Evolutionary conservation across 129 eudicot genomes (phyloP).

Genomic region (Helianthus annuus): DNA sequence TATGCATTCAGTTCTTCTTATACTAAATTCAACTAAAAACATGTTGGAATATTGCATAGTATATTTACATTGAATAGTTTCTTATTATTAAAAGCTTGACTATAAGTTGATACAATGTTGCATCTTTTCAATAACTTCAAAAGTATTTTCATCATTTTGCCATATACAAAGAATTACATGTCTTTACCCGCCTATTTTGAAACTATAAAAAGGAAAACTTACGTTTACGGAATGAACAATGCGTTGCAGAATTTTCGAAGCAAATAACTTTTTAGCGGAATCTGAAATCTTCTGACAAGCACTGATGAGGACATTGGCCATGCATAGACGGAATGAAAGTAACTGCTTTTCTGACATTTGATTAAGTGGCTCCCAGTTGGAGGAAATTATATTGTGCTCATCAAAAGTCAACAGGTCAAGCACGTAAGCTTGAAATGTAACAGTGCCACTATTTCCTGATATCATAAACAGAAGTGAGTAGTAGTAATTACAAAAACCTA

Average conservation of each 20-base stretch:
- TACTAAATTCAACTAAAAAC: no score
- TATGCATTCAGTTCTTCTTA: no score
- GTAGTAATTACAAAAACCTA: background rate
- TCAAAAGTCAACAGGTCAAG: constrained; percentile 48
- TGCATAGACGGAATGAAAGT: constrained; percentile 71
- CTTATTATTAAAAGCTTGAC: no score
- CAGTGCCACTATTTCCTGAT: constrained; percentile 39
- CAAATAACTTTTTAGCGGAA: constrained; percentile 59
- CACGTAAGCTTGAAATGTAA: constrained; percentile 58
- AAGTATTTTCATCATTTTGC: background rate
- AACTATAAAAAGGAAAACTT: constrained; percentile 9
- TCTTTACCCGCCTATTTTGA: background rate
- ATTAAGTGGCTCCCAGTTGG: constrained; percentile 24
- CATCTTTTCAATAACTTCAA: no score
- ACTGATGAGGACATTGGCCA: constrained; percentile 95
- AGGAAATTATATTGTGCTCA: constrained; percentile 20
- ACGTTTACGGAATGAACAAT: constrained; percentile 47
- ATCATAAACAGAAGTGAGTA: constrained; percentile 14
- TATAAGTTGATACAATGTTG: no score
- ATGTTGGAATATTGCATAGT: no score
- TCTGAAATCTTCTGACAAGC: constrained; percentile 81
- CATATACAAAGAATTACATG: background rate
- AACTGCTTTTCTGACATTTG: constrained; percentile 17
- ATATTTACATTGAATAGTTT: no score
- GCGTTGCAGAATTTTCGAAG: constrained; percentile 45